Percentiles rank a stretch among this genome's conserved stretches.
Evolutionary conservation across 2,329 filamentous ascomycete species (phyloP).

Genomic region (Macroventuria anomochaeta): DNA sequence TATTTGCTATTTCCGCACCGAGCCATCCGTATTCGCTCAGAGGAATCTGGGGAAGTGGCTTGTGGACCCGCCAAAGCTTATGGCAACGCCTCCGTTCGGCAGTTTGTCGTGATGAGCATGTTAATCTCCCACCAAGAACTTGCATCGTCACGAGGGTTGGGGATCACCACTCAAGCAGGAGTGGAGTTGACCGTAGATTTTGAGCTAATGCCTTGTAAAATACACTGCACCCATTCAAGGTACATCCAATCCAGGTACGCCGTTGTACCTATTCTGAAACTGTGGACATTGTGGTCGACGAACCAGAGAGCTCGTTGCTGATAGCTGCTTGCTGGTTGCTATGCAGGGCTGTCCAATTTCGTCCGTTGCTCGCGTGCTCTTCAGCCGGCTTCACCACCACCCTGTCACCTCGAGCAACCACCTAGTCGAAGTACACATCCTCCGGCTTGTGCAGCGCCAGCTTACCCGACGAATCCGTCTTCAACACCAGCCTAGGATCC

Average conservation of each 20-base stretch:
- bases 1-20: conserved; percentile 10
- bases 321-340: neutral
- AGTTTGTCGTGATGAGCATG: neutral
- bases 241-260: conserved; percentile 3
- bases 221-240: neutral
- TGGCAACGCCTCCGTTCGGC: neutral
- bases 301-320: conserved; percentile 6
- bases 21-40: conserved; percentile 7
- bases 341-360: conserved; percentile 2
- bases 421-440: conserved; percentile 51
- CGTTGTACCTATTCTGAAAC: conserved; percentile 10
- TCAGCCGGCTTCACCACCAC: neutral
- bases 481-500: conserved; percentile 53
- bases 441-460: conserved; percentile 54
- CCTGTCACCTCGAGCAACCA: no score
- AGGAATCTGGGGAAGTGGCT: conserved; percentile 19
- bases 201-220: neutral
- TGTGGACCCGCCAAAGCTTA: conserved; percentile 12
- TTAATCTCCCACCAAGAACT: neutral
- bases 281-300: neutral
- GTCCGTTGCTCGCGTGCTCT: conserved; percentile 3
- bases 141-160: neutral
- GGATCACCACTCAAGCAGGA: neutral
- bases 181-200: neutral
- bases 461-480: conserved; percentile 49